A percentile compares a stretch with the other conserved stretches of the same genome.
These are phyloP conservation scores for Diaporthe humulicola DNA, from an alignment of 2,329 filamentous ascomycete species.

Conservation along the genomic window DNA sequence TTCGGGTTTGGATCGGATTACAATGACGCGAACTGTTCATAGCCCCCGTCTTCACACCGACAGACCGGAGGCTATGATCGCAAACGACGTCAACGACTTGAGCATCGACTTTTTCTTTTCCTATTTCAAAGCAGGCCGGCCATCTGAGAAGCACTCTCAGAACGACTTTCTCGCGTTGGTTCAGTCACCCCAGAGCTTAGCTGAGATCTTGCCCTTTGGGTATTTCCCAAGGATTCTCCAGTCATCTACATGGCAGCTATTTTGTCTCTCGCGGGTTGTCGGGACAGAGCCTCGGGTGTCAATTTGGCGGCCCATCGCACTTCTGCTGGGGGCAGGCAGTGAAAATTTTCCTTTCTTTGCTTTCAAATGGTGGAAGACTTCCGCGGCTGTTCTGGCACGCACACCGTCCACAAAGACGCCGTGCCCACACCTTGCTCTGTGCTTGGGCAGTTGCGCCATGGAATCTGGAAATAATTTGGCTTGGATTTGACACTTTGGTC, in stretches of 20 bases:
- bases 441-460: background rate
- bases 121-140: slow-evolving; percentile 26
- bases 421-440: slow-evolving; percentile 6
- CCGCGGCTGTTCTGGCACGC: slow-evolving; percentile 8
- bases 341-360: slow-evolving; percentile 9
- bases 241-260: slow-evolving; percentile 28
- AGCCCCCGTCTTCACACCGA: slow-evolving; percentile 13
- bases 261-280: background rate
- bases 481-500: slow-evolving; percentile 30
- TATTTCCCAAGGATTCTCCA: slow-evolving; percentile 12
- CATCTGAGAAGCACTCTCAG: slow-evolving; percentile 25
- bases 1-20: slow-evolving; percentile 23
- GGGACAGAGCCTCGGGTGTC: background rate
- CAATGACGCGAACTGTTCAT: slow-evolving; percentile 30
- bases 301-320: background rate
- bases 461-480: slow-evolving; percentile 24
- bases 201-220: slow-evolving; percentile 32
- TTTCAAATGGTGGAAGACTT: slow-evolving; percentile 8
- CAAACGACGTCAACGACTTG: slow-evolving; percentile 40
- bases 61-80: slow-evolving; percentile 34
- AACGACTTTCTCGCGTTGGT: slow-evolving; percentile 6
- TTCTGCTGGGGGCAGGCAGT: background rate
- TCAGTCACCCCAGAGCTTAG: slow-evolving; percentile 9
- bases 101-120: slow-evolving; percentile 33
- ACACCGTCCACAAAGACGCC: background rate